Evolutionary conservation across 352 stramenopile species (phyloP).

Genomic region (Globisporangium acanthophoron): DNA sequence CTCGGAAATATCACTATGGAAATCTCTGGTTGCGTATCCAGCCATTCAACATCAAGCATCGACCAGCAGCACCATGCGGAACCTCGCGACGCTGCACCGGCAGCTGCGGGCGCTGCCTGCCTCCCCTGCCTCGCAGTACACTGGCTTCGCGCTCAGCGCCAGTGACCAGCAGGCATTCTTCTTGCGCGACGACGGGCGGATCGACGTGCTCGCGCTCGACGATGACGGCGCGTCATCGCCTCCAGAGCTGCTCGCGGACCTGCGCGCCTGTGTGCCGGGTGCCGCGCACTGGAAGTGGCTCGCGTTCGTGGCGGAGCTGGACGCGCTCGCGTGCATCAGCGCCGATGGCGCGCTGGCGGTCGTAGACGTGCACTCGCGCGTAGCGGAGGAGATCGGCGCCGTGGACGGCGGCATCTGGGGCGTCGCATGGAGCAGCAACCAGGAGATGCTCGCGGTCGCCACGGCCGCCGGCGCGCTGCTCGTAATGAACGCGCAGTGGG

Average conservation of each 20-base stretch:
- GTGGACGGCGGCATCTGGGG: constrained; percentile 58
- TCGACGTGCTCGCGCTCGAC: constrained; percentile 22
- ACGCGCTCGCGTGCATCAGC: constrained; percentile 50
- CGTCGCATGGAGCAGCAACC: constrained; percentile 61
- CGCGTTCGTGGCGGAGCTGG: constrained; percentile 52
- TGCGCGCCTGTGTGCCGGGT: constrained; percentile 17
- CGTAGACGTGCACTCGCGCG: constrained; percentile 40
- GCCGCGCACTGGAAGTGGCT: constrained; percentile 49
- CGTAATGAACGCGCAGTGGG: constrained; percentile 74
- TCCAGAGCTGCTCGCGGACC: constrained; percentile 31
- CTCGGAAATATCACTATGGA: too few relatives aligned
- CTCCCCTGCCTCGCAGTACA: neutral
- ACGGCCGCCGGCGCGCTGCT: constrained; percentile 58
- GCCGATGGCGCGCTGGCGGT: constrained; percentile 37
- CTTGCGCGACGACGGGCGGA: constrained; percentile 22
- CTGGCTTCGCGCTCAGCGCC: constrained; percentile 28
- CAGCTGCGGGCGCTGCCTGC: constrained; percentile 29
- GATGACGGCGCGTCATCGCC: neutral
- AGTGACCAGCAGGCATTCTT: constrained; percentile 34
- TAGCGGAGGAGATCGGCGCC: constrained; percentile 57
- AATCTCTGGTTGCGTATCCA: neutral
- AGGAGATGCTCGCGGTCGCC: constrained; percentile 61
- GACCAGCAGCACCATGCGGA: constrained; percentile 30
- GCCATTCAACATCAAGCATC: neutral
- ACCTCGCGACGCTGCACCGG: constrained; percentile 50